Evolutionary conservation across 2,329 filamentous ascomycete genomes (phyloP).

Genomic region (Fusarium sacchari): DNA sequence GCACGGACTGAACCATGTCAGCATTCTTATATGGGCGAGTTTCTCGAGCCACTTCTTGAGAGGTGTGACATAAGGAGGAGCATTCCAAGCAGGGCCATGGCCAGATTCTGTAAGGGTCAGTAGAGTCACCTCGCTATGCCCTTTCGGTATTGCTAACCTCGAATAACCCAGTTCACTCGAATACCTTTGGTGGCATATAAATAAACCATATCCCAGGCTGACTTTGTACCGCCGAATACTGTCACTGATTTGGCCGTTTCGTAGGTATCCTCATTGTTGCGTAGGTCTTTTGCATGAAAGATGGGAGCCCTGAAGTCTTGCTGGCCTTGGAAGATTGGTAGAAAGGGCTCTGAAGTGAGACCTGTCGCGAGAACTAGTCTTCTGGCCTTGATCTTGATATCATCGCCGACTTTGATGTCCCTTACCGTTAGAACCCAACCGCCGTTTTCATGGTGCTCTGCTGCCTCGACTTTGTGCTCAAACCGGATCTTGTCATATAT

Average conservation of each 20-base stretch:
- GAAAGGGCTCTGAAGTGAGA: slow-evolving; percentile 58
- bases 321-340: slow-evolving; percentile 59
- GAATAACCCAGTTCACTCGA: slow-evolving; percentile 69
- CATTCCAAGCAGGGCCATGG: slow-evolving; percentile 65
- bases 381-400: slow-evolving; percentile 50
- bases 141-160: slow-evolving; percentile 49
- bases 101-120: slow-evolving; percentile 48
- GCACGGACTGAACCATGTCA: slow-evolving; percentile 74
- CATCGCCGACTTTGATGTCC: slow-evolving; percentile 17
- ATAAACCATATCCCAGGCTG: slow-evolving; percentile 73
- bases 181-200: slow-evolving; percentile 65
- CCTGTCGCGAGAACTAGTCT: slow-evolving; percentile 67
- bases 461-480: slow-evolving; percentile 52
- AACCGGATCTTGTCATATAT: slow-evolving; percentile 54
- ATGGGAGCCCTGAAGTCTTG: slow-evolving; percentile 58
- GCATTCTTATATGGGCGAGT: slow-evolving; percentile 61
- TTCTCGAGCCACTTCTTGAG: slow-evolving; percentile 70
- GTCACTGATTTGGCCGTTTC: slow-evolving; percentile 56
- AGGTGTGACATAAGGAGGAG: slow-evolving; percentile 68
- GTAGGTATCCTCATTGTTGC: slow-evolving; percentile 53
- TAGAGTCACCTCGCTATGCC: neutral
- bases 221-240: slow-evolving; percentile 72
- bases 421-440: slow-evolving; percentile 51
- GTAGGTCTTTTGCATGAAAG: slow-evolving; percentile 62
- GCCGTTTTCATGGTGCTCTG: slow-evolving; percentile 53